Base-by-base conservation (phyloP, 768 basidiomycete genomes). In the Kwoniella pini region DNA sequence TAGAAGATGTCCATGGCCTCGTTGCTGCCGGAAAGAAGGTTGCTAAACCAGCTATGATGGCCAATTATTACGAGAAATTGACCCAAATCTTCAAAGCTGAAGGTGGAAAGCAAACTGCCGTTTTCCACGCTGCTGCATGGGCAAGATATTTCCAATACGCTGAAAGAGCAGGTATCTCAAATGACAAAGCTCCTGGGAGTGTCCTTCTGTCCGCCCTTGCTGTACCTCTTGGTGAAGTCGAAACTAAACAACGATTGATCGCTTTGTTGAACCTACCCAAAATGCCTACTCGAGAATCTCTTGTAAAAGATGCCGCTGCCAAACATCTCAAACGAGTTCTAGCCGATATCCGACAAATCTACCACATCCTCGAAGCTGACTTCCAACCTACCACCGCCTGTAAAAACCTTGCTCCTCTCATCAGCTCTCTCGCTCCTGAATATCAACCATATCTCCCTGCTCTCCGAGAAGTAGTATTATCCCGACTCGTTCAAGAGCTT, bases 41-140 rank as follows among this genome's bases (percentile, higher is more conserved):
- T 0, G 91, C 92, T 1, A 87, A 91, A 31, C 91, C 91, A 0
- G 84, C 87, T 12, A 95, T 97, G 92, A 97, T 98, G 94, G 91
- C 92, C 60, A 92, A 90, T 79, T 98, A 97, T 81, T 98, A 98
- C 80, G 93, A 97, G 79, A 97, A 98, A 80, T 85, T 97, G 65
- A 90, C 94, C 42, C 89, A 88, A 75, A 95, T 99, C 65, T 99
- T 97, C 83, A 83, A 94, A 71, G 95, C 93, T 51, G 79, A 80
- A 60, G 79, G 79, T 53, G 74, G 74, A 21, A 76, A 76, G 82
- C 90, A 91, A 15, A 95, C 93, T 70, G 88, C 91, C 3, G 82
- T 99, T 13, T 98, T 92, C 81, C 95, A 98, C 76, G 94, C 95
- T 49, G 92, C 95, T 17, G 92, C 95, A 0, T 97, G 93, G 93